These are phyloP conservation scores for Entomortierella lignicola DNA, from an alignment of 192 early-diverging fungal genomes.

Conservation along the genomic window DNA sequence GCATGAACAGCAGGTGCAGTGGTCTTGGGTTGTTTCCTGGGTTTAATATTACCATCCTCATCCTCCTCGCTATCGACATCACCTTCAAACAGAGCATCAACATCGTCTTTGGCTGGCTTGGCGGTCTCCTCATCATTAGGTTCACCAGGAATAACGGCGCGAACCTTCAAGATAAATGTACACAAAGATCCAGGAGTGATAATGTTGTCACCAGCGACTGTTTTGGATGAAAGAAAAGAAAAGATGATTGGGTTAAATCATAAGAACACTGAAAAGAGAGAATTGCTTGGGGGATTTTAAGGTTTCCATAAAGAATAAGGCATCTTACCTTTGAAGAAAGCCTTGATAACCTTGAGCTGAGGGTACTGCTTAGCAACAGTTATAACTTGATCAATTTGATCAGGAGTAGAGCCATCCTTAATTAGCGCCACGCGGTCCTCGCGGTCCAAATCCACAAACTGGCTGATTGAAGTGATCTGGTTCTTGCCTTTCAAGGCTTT, in stretches of 20 bases:
- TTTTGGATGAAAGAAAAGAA: no score
- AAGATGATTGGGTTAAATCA: no score
- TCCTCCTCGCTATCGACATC: constrained; percentile 53
- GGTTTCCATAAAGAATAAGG: constrained; percentile 1
- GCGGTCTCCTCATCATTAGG: constrained; percentile 21
- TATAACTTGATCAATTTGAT: constrained; percentile 76
- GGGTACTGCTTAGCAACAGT: constrained; percentile 85
- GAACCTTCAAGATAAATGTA: constrained; percentile 72
- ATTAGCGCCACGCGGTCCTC: constrained; percentile 69
- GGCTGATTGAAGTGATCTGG: constrained; percentile 70
- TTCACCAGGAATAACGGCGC: constrained; percentile 50
- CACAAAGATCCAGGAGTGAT: constrained; percentile 84
- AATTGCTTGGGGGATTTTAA: background rate
- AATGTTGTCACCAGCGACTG: constrained; percentile 78
- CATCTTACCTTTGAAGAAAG: constrained; percentile 80
- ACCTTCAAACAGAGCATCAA: constrained; percentile 49
- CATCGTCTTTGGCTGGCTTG: constrained; percentile 34
- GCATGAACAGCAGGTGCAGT: constrained; percentile 64
- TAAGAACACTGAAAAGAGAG: background rate
- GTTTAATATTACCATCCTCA: constrained; percentile 61
- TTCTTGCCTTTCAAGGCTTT: constrained; percentile 75
- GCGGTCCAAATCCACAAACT: constrained; percentile 75
- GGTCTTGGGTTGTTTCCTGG: constrained; percentile 43
- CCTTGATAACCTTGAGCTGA: constrained; percentile 77
- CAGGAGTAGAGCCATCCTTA: constrained; percentile 61